Conservation (phyloP, 2,329 filamentous ascomycete species). For the Samsoniella hepiali region DNA sequence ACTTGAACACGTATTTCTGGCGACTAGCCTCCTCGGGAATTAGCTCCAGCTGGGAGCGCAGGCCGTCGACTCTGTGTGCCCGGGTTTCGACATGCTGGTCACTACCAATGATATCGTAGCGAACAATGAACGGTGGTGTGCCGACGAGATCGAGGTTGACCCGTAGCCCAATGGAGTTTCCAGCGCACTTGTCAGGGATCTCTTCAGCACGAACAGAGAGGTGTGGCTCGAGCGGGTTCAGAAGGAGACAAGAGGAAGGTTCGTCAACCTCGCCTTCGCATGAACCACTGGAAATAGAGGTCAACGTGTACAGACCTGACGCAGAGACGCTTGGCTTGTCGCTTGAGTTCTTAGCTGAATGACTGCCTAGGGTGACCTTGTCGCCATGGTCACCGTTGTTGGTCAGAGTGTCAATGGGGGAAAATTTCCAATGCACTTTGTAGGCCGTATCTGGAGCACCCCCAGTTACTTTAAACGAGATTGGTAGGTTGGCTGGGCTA, state of each 20-base stretch:
- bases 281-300: conserved; percentile 72
- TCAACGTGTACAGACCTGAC: conserved; percentile 83
- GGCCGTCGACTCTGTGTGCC: conserved; percentile 58
- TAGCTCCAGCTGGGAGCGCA: conserved; percentile 81
- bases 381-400: conserved; percentile 67
- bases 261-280: conserved; percentile 89
- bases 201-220: conserved; percentile 71
- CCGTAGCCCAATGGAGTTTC: conserved; percentile 84
- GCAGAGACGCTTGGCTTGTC: conserved; percentile 67
- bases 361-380: conserved; percentile 53
- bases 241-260: conserved; percentile 85
- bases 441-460: conserved; percentile 61
- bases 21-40: conserved; percentile 76
- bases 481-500: conserved; percentile 62
- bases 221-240: conserved; percentile 86
- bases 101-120: conserved; percentile 69
- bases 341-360: conserved; percentile 57
- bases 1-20: conserved; percentile 81
- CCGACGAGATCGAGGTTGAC: conserved; percentile 89
- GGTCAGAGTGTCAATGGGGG: conserved; percentile 65
- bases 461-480: conserved; percentile 65
- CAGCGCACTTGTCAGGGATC: conserved; percentile 92
- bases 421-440: conserved; percentile 77
- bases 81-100: conserved; percentile 51
- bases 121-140: conserved; percentile 84